Evolutionary conservation across 306 rosid genomes (phyloP).

Genomic region (Arachis hypogaea): DNA sequence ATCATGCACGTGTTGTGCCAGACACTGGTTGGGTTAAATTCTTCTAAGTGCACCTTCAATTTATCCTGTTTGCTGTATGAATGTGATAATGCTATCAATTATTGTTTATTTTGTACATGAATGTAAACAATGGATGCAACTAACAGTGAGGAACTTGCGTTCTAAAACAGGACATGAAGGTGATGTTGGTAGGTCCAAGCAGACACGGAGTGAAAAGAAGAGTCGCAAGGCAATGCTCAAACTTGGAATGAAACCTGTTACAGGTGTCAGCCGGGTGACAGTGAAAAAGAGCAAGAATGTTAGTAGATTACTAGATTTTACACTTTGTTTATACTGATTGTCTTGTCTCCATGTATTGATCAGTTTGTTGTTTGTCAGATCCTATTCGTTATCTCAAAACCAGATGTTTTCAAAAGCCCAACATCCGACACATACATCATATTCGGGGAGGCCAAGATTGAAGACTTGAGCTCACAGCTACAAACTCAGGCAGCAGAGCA

Average conservation of each 20-base stretch:
- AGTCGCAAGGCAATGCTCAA: slow-evolving; percentile 93
- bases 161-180: slow-evolving; percentile 56
- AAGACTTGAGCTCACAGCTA: slow-evolving; percentile 87
- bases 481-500: slow-evolving; percentile 95
- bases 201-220: slow-evolving; percentile 88
- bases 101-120: slow-evolving; percentile 7
- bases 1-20: background rate
- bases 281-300: slow-evolving; percentile 94
- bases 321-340: background rate
- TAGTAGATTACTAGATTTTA: slow-evolving; percentile 31
- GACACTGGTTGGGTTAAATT: background rate
- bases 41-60: too few species aligned
- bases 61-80: background rate
- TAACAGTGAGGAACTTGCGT: slow-evolving; percentile 19
- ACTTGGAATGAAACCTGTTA: slow-evolving; percentile 84
- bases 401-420: slow-evolving; percentile 94
- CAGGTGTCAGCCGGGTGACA: slow-evolving; percentile 85
- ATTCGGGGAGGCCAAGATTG: slow-evolving; percentile 91
- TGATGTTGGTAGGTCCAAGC: slow-evolving; percentile 83
- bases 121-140: slow-evolving; percentile 3
- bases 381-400: slow-evolving; percentile 82
- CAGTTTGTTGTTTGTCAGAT: slow-evolving; percentile 50
- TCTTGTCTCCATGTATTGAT: background rate
- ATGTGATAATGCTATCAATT: background rate
- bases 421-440: slow-evolving; percentile 83